These are phyloP conservation scores for Niebla homalea DNA, from an alignment of 495 filamentous ascomycete species.

Conservation along the genomic window DNA sequence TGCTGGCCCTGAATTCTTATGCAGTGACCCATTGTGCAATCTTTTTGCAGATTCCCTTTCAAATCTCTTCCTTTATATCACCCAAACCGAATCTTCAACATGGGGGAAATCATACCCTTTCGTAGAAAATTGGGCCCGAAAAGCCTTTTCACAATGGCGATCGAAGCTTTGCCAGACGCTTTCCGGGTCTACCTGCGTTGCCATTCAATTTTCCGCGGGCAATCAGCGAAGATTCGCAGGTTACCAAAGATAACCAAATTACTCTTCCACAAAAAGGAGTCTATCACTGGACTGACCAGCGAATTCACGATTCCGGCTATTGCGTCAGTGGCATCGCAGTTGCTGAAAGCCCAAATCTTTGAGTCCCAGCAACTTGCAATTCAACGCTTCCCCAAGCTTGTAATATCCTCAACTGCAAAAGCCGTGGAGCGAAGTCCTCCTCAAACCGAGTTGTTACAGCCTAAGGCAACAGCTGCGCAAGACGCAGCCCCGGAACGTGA, in stretches of 20 bases:
- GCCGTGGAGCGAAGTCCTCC: conserved; percentile 7
- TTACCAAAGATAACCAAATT: conserved; percentile 5
- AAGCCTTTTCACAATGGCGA: conserved; percentile 4
- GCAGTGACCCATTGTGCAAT: too few relatives aligned
- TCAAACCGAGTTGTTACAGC: conserved; percentile 4
- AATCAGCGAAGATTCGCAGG: conserved; percentile 8
- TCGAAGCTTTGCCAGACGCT: conserved; percentile 7
- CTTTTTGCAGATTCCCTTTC: too few relatives aligned
- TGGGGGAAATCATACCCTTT: too few relatives aligned
- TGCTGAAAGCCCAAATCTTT: conserved; percentile 10
- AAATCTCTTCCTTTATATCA: too few relatives aligned
- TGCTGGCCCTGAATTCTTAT: too few relatives aligned
- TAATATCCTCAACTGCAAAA: conserved; percentile 4
- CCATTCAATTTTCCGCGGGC: conserved; percentile 10
- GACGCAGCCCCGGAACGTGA: conserved; percentile 8
- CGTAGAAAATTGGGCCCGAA: too few relatives aligned
- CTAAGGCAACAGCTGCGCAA: conserved; percentile 8
- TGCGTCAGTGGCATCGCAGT: conserved; percentile 11
- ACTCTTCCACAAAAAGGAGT: conserved; percentile 5
- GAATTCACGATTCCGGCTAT: conserved; percentile 3
- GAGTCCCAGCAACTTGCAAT: conserved; percentile 3
- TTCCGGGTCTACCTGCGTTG: conserved; percentile 9
- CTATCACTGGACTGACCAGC: conserved; percentile 3
- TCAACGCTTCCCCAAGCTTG: conserved; percentile 9
- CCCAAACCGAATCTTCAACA: too few relatives aligned